phyloP scores from a whole-genome alignment of 768 basidiomycete species.

The Paxillus ammoniavirescens region DNA sequence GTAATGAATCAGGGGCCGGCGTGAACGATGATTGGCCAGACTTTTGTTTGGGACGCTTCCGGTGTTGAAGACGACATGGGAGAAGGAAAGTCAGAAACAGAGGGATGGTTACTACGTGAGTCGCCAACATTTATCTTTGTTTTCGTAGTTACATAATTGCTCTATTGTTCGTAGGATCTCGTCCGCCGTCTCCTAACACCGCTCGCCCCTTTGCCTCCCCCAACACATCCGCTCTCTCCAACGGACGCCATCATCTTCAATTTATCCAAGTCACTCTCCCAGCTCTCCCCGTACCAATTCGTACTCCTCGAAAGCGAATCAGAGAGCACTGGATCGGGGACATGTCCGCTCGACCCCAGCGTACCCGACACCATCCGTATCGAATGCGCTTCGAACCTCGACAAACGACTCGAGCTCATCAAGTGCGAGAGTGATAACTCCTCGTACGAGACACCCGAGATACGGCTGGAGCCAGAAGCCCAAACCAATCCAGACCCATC shows the following conservation, averaged over 20 bases:
- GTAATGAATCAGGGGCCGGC: constrained; percentile 4
- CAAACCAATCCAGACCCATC: constrained; percentile 2
- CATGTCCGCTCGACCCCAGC: constrained; percentile 51
- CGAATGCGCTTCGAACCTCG: constrained; percentile 49
- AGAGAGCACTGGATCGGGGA: constrained; percentile 31
- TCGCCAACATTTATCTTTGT: constrained; percentile 1
- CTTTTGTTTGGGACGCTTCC: constrained; percentile 65
- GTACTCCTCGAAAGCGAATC: constrained; percentile 51
- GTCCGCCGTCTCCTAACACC: constrained; percentile 62
- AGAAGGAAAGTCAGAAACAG: constrained; percentile 53
- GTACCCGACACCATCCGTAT: constrained; percentile 49
- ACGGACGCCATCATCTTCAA: constrained; percentile 49
- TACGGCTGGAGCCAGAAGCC: constrained; percentile 35
- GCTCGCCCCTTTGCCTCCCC: constrained; percentile 43
- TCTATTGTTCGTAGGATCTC: constrained; percentile 51
- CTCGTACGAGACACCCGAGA: constrained; percentile 35
- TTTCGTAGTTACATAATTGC: not conserved
- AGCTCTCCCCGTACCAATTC: constrained; percentile 52
- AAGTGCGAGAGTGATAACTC: constrained; percentile 21
- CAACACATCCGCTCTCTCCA: constrained; percentile 36
- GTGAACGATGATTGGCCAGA: constrained; percentile 31
- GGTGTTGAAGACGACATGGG: constrained; percentile 55
- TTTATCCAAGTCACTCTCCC: constrained; percentile 54
- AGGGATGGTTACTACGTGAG: constrained; percentile 73
- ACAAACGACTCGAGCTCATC: constrained; percentile 50